phyloP scores from a whole-genome alignment of 2,329 filamentous ascomycete species.

The Phyllosticta capitalensis region DNA sequence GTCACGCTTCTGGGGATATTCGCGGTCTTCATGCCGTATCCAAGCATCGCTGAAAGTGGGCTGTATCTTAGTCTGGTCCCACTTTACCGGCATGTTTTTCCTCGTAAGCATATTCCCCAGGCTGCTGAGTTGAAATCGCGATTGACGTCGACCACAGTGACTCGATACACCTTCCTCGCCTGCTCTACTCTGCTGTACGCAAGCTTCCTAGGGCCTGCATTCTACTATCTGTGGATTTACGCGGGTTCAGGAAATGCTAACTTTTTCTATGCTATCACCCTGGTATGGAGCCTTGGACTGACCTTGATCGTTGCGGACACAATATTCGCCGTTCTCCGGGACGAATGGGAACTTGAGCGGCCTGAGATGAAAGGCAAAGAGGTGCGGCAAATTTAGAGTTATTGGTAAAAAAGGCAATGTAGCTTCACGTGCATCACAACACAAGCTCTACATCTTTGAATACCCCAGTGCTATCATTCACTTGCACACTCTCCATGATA shows the following conservation, averaged over 20 bases:
- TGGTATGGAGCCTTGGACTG: constrained; percentile 93
- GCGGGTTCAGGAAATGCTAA: constrained; percentile 96
- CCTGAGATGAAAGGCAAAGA: constrained; percentile 87
- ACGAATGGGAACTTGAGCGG: constrained; percentile 88
- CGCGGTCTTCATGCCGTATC: constrained; percentile 94
- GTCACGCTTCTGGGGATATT: constrained; percentile 82
- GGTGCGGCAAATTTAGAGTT: constrained; percentile 65
- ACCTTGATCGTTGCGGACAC: constrained; percentile 81
- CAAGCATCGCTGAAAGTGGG: constrained; percentile 81
- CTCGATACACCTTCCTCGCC: constrained; percentile 87
- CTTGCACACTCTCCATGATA: background rate
- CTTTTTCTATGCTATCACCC: constrained; percentile 97
- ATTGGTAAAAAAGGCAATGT: background rate
- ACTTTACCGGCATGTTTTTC: constrained; percentile 84
- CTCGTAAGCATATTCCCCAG: constrained; percentile 42
- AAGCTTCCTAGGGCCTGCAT: constrained; percentile 80
- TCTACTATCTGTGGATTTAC: constrained; percentile 97
- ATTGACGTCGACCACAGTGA: constrained; percentile 43
- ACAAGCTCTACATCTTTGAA: background rate
- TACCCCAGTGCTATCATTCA: background rate
- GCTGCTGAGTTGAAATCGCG: constrained; percentile 10
- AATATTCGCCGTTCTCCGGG: constrained; percentile 77
- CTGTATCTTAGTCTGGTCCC: constrained; percentile 76
- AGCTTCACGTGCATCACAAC: background rate
- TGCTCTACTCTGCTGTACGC: constrained; percentile 78